phyloP scores from a whole-genome alignment of 169 alveolate genomes.

The Perkinsus marinus region DNA sequence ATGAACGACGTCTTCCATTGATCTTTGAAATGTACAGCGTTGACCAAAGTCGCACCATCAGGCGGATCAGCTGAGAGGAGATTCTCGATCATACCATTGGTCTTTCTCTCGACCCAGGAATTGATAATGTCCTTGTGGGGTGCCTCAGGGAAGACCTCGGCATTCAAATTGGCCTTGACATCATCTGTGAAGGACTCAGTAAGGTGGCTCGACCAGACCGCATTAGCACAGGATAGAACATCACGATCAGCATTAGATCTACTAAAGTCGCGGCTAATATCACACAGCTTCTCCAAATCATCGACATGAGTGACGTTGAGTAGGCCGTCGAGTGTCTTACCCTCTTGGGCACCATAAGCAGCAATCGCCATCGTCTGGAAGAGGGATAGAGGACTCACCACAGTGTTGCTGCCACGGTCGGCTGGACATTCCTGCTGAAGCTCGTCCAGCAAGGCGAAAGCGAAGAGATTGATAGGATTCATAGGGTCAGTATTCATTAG shows the following conservation, averaged over 20 bases:
- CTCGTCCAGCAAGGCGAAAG: background rate
- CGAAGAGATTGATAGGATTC: background rate
- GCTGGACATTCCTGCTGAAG: background rate
- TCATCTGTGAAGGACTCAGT: background rate
- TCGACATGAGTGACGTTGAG: background rate
- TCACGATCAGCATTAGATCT: background rate
- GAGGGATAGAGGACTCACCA: background rate
- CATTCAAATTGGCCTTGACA: background rate
- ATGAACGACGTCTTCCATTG: background rate
- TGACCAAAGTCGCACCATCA: background rate
- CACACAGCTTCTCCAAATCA: background rate
- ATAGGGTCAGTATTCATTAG: background rate
- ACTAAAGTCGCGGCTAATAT: background rate
- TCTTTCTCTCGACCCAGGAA: background rate
- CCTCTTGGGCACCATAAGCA: background rate
- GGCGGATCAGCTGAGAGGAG: background rate
- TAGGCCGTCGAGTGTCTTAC: background rate
- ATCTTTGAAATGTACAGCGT: background rate
- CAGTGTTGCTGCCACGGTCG: background rate
- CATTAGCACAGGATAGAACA: background rate
- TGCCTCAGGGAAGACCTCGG: background rate
- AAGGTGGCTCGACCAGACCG: background rate
- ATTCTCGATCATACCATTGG: background rate
- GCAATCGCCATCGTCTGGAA: background rate
- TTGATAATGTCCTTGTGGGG: background rate